Evolutionary conservation across 371 early-diverging fungal species (phyloP).

Genomic region (Mortierella sp.): DNA sequence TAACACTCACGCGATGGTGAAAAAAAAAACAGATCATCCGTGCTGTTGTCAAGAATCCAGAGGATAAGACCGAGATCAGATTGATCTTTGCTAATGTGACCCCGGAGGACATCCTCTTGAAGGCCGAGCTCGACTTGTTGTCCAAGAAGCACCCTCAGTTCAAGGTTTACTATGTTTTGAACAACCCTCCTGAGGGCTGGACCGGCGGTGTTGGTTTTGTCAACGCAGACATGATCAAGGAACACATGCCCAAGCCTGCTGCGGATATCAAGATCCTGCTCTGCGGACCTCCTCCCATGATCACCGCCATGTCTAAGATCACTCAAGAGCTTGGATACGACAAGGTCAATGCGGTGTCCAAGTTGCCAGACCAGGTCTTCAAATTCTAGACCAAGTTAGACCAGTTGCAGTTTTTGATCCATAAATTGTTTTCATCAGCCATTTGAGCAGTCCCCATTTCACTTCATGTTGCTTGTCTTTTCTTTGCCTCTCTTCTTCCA

Average conservation of each 20-base stretch:
- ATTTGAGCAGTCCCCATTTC: constrained; percentile 3
- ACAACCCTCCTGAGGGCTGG: constrained; percentile 87
- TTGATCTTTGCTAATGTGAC: constrained; percentile 93
- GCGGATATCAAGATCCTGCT: constrained; percentile 86
- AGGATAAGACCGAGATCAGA: constrained; percentile 84
- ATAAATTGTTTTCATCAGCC: constrained; percentile 4
- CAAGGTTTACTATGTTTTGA: constrained; percentile 86
- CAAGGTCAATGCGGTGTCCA: constrained; percentile 83
- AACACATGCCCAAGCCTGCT: constrained; percentile 81
- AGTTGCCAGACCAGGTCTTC: constrained; percentile 89
- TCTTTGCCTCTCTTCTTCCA: not conserved
- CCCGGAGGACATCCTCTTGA: constrained; percentile 89
- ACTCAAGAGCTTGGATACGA: constrained; percentile 78
- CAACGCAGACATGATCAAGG: constrained; percentile 81
- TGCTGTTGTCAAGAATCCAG: constrained; percentile 84
- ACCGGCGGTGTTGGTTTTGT: constrained; percentile 90
- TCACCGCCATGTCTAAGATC: constrained; percentile 83
- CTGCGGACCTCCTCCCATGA: constrained; percentile 97
- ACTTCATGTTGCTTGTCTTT: not conserved
- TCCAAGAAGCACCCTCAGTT: constrained; percentile 83
- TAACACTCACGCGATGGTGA: no score
- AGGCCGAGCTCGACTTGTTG: constrained; percentile 84
- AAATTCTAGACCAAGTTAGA: constrained; percentile 73
- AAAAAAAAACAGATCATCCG: constrained; percentile 69
- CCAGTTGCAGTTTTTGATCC: not conserved